phyloP scores from a whole-genome alignment of 805 yeast genomes.

The Cyberlindnera mycetangii region DNA sequence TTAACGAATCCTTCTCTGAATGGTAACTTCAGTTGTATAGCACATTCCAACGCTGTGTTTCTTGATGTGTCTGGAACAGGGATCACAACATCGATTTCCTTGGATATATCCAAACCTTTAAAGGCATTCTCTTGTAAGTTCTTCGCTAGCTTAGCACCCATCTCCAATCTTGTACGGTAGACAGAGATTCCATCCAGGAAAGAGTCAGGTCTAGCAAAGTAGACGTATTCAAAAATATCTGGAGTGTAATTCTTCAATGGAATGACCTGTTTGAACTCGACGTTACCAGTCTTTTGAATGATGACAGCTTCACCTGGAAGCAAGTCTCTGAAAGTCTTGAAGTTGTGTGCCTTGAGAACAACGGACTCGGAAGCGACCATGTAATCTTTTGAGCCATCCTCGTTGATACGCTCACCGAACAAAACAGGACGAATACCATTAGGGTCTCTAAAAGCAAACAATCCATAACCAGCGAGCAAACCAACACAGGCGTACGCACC shows the following conservation, averaged over 20 bases:
- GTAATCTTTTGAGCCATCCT: slow-evolving; percentile 74
- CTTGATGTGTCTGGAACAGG: slow-evolving; percentile 99
- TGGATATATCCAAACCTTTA: slow-evolving; percentile 43
- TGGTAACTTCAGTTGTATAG: slow-evolving; percentile 74
- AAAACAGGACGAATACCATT: slow-evolving; percentile 92
- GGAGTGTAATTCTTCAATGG: slow-evolving; percentile 81
- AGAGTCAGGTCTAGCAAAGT: slow-evolving; percentile 96
- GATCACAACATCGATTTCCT: slow-evolving; percentile 85
- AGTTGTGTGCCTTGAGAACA: slow-evolving; percentile 90
- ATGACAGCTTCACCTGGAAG: slow-evolving; percentile 96
- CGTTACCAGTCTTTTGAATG: slow-evolving; percentile 72
- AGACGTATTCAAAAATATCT: slow-evolving; percentile 94
- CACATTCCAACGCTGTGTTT: slow-evolving; percentile 90
- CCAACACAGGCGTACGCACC: slow-evolving; percentile 98
- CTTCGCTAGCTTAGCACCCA: slow-evolving; percentile 88
- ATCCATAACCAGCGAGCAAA: slow-evolving; percentile 92
- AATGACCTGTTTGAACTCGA: slow-evolving; percentile 85
- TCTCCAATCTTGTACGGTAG: slow-evolving; percentile 84
- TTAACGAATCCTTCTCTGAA: slow-evolving; percentile 97
- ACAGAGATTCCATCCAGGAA: slow-evolving; percentile 96
- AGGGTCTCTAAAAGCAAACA: slow-evolving; percentile 96
- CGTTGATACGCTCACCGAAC: slow-evolving; percentile 73
- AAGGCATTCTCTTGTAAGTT: slow-evolving; percentile 48
- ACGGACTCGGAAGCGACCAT: slow-evolving; percentile 96
- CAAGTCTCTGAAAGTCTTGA: slow-evolving; percentile 73